Base-by-base conservation (phyloP, 352 stramenopile genomes). In the Globisporangium solare region DNA sequence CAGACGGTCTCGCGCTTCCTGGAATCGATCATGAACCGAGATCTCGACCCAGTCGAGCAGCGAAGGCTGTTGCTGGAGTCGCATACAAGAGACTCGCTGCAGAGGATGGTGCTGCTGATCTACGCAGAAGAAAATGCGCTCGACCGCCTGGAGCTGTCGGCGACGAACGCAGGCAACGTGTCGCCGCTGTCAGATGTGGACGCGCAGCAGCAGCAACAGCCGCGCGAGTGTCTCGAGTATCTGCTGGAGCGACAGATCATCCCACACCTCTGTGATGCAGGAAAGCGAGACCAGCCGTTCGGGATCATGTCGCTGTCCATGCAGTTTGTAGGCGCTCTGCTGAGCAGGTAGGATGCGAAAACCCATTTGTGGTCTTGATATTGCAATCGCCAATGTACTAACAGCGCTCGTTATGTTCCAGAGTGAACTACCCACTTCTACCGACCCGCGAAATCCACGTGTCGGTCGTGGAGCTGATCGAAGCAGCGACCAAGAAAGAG, bases 71-170 rank as follows among this genome's bases (percentile, higher is more conserved):
- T 94, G 45, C 74, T 88, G 18, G 81, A 94, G 37, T 91, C 77
- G 15, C 81, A 89, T 68, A 93, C 81, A 47, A 77, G 81, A 51
- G 83, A 95, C 56, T 89, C 81, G 54, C 64, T 95, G 46, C 74
- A 90, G 46, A 92, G 90, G 70, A 71, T 95, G 50, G 85, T 95
- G 64, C 70, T 92, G 66, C 72, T 95, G 22, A 88, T 95, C 61
- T 91, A 86, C 65, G 79, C 82, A 24, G 85, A 95, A 54, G 85
- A 95, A 50, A 89, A 84, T 60, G 80, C 74, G 32, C 76, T 76
- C 15, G 83, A 95, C 56, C 74, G 73, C 12, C 67, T 82, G 53
- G 81, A 91, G 61, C 68, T 92, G 54, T 69, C 74, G 46, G 69
- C 76, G 37, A 71, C 71, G 11, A 63, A 46, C 66, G 68, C 14